Evolutionary conservation across 1,139 yeast genomes (phyloP).

Genomic region (Scheffersomyces illinoinensis): DNA sequence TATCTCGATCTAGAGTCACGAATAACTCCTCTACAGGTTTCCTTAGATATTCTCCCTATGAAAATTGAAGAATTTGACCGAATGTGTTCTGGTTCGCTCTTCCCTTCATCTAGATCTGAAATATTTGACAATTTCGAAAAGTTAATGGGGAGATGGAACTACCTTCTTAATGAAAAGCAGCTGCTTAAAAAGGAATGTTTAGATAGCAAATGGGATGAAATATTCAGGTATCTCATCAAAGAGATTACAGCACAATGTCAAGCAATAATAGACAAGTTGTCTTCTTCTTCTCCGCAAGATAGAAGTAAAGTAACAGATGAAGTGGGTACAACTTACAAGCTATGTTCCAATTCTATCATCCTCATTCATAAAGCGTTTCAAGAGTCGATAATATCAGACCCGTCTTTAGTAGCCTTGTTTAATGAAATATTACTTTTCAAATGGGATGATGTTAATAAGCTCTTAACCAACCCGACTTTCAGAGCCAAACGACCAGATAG

Average conservation of each 20-base stretch:
- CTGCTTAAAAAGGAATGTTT: constrained; percentile 47
- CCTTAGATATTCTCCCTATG: constrained; percentile 29
- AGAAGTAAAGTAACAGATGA: constrained; percentile 7
- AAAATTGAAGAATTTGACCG: constrained; percentile 28
- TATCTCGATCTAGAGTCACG: constrained; percentile 32
- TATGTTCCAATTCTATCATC: constrained; percentile 35
- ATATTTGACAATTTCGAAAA: constrained; percentile 7
- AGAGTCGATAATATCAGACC: constrained; percentile 24
- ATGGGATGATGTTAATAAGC: constrained; percentile 34
- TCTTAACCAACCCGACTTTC: constrained; percentile 2
- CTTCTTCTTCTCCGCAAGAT: background rate
- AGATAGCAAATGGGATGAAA: constrained; percentile 56
- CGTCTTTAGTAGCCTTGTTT: constrained; percentile 17
- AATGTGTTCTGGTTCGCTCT: constrained; percentile 4
- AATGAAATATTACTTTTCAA: constrained; percentile 29
- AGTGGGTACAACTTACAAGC: constrained; percentile 25
- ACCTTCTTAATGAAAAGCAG: constrained; percentile 38
- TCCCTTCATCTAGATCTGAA: constrained; percentile 7
- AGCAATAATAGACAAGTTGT: constrained; percentile 25
- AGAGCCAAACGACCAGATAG: background rate
- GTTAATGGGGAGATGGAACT: constrained; percentile 41
- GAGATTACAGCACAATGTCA: constrained; percentile 37
- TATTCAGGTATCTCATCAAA: constrained; percentile 45
- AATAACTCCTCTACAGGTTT: constrained; percentile 55
- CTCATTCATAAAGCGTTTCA: constrained; percentile 33